Evolutionary conservation across 805 yeast genomes (phyloP).

Genomic region (Kregervanrija fluxuum): DNA sequence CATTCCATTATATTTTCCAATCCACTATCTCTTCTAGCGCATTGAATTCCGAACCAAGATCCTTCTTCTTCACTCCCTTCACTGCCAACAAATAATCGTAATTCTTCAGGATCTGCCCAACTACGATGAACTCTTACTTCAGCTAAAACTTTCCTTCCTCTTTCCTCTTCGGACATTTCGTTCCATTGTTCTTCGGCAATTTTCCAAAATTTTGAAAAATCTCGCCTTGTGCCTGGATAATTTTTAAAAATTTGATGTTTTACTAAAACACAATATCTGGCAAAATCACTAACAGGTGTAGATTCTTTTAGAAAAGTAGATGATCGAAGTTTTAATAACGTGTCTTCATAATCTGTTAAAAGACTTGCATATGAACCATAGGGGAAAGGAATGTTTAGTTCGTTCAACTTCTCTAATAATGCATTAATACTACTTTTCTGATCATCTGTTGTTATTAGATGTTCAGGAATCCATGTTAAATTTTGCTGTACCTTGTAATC

Average conservation of each 20-base stretch:
- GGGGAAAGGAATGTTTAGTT: slow-evolving; percentile 5
- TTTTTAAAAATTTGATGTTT: slow-evolving; percentile 13
- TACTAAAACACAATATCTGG: slow-evolving; percentile 19
- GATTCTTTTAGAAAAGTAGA: slow-evolving; percentile 16
- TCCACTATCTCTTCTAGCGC: slow-evolving; percentile 2
- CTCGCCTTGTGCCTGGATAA: slow-evolving; percentile 15
- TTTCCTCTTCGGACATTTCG: slow-evolving; percentile 12
- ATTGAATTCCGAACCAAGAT: slow-evolving; percentile 6
- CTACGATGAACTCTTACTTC: slow-evolving; percentile 11
- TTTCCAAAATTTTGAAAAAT: slow-evolving; percentile 21
- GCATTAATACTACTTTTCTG: slow-evolving; percentile 5
- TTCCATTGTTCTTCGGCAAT: slow-evolving; percentile 20
- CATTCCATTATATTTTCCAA: slow-evolving; percentile 8
- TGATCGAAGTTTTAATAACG: slow-evolving; percentile 3
- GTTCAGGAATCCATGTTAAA: slow-evolving; percentile 9
- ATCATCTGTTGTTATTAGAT: slow-evolving; percentile 9
- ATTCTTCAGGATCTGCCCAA: slow-evolving; percentile 20
- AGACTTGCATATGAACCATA: slow-evolving; percentile 7
- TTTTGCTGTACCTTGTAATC: no score
- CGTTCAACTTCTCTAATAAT: slow-evolving; percentile 4
- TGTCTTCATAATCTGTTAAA: slow-evolving; percentile 4
- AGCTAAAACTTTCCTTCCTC: slow-evolving; percentile 9
- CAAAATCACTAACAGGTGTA: slow-evolving; percentile 23
- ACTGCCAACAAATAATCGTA: slow-evolving; percentile 15
- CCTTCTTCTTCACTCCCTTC: slow-evolving; percentile 10